phyloP scores from a whole-genome alignment of 2,329 filamentous ascomycete genomes.

The Fusarium sp. region DNA sequence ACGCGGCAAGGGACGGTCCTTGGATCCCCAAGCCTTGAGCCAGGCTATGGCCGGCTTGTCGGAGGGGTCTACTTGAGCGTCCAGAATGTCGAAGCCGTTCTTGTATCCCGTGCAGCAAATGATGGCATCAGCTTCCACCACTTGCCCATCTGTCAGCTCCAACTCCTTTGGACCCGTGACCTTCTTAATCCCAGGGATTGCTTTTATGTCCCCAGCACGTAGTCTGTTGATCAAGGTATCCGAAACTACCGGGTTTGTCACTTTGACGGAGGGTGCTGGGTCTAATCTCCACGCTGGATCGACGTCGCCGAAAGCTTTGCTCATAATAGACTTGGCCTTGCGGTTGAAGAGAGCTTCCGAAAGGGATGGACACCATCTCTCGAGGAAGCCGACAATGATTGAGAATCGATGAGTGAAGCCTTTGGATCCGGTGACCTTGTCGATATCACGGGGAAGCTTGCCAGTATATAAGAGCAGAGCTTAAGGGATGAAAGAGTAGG shows the following conservation, averaged over 20 bases:
- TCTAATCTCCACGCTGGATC: constrained; percentile 31
- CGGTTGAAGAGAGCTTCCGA: background rate
- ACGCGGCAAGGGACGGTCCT: constrained; percentile 46
- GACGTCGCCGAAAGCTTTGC: background rate
- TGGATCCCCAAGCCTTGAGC: constrained; percentile 37
- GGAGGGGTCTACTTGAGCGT: constrained; percentile 27
- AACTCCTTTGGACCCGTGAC: constrained; percentile 11
- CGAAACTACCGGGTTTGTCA: constrained; percentile 44
- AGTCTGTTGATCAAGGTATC: constrained; percentile 50
- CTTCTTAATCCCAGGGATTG: background rate
- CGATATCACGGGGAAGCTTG: background rate
- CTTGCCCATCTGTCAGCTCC: constrained; percentile 47
- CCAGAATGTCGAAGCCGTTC: constrained; percentile 47
- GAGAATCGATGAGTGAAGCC: background rate
- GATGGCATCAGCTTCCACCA: constrained; percentile 49
- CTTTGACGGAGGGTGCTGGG: constrained; percentile 43
- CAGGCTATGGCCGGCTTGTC: constrained; percentile 24
- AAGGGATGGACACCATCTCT: background rate
- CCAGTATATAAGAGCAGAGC: background rate
- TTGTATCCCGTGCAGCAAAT: constrained; percentile 54
- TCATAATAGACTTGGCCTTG: background rate
- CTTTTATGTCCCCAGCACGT: constrained; percentile 43
- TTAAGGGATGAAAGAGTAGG: background rate
- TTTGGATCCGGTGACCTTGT: background rate
- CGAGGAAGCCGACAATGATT: background rate